A percentile compares a stretch with the other conserved stretches of the same genome.
phyloP scores from a whole-genome alignment of 2,329 filamentous ascomycete genomes.

The Dothideomycetidae sp. region DNA sequence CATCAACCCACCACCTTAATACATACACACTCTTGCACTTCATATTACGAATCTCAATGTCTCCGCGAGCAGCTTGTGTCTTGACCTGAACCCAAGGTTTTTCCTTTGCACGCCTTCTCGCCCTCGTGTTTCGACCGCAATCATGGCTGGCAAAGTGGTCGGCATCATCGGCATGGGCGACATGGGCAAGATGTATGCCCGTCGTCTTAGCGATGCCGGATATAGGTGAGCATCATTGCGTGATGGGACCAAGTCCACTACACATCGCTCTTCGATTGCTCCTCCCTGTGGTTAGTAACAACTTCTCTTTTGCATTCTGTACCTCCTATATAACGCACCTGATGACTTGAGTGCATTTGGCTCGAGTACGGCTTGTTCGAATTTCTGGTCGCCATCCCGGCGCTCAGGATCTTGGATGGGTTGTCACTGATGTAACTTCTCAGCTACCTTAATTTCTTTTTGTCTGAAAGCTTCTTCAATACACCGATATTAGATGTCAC shows the following conservation, averaged over 20 bases:
- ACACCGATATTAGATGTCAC: slow-evolving; percentile 8
- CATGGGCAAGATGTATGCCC: slow-evolving; percentile 98
- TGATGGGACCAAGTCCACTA: too few species aligned
- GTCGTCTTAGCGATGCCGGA: slow-evolving; percentile 72
- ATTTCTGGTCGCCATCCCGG: slow-evolving; percentile 62
- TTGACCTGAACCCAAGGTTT: too few species aligned
- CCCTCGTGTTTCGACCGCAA: slow-evolving; percentile 17
- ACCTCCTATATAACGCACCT: slow-evolving; percentile 34
- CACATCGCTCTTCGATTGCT: too few species aligned
- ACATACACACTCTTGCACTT: slow-evolving; percentile 1
- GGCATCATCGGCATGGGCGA: slow-evolving; percentile 98
- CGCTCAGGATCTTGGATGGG: slow-evolving; percentile 29
- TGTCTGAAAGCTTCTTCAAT: slow-evolving; percentile 54
- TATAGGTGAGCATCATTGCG: slow-evolving; percentile 67
- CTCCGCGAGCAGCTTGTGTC: not conserved
- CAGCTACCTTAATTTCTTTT: slow-evolving; percentile 85
- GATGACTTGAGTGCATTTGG: slow-evolving; percentile 99
- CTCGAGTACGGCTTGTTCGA: slow-evolving; percentile 77
- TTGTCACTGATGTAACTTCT: slow-evolving; percentile 97
- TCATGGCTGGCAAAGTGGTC: slow-evolving; percentile 57
- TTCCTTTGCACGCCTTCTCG: slow-evolving; percentile 3
- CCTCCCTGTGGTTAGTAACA: slow-evolving; percentile 23
- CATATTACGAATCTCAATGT: not conserved
- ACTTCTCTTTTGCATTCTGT: slow-evolving; percentile 9
- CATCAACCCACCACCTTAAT: slow-evolving; percentile 3